phyloP scores from a whole-genome alignment of 1,284 basidiomycete genomes.

The Ustilago tritici region DNA sequence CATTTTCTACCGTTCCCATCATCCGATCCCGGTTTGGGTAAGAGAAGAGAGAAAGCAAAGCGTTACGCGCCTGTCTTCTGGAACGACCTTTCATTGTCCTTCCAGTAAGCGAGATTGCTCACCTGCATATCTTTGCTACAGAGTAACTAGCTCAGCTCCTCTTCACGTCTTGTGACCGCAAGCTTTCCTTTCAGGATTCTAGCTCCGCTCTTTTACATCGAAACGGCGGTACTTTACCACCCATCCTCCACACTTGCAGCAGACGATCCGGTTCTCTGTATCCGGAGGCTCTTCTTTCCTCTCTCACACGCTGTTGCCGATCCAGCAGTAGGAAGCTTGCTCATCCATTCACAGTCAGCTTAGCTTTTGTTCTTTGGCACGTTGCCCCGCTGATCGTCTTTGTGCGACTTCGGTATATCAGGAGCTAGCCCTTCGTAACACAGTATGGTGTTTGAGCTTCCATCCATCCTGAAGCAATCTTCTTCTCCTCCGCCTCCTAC shows the following conservation, averaged over 20 bases:
- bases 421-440: background rate
- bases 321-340: background rate
- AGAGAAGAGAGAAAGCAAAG: background rate
- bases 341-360: constrained; percentile 4
- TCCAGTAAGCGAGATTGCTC: constrained; percentile 9
- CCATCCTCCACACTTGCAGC: background rate
- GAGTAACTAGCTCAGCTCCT: background rate
- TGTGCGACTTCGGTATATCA: background rate
- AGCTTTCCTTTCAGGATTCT: background rate
- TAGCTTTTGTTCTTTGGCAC: background rate
- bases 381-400: constrained; percentile 13
- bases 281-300: background rate
- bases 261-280: background rate
- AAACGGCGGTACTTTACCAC: constrained; percentile 4
- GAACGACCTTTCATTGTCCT: constrained; percentile 2
- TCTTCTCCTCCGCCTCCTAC: constrained; percentile 25
- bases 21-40: constrained; percentile 7
- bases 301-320: background rate
- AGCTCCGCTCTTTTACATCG: constrained; percentile 4
- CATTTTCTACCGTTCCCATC: too few species aligned
- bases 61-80: constrained; percentile 12
- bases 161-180: constrained; percentile 9
- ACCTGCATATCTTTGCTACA: constrained; percentile 8
- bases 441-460: constrained; percentile 36
- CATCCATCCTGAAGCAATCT: constrained; percentile 9